Evolutionary conservation across 495 filamentous ascomycete genomes (phyloP).

Genomic region (Zalerion maritima): DNA sequence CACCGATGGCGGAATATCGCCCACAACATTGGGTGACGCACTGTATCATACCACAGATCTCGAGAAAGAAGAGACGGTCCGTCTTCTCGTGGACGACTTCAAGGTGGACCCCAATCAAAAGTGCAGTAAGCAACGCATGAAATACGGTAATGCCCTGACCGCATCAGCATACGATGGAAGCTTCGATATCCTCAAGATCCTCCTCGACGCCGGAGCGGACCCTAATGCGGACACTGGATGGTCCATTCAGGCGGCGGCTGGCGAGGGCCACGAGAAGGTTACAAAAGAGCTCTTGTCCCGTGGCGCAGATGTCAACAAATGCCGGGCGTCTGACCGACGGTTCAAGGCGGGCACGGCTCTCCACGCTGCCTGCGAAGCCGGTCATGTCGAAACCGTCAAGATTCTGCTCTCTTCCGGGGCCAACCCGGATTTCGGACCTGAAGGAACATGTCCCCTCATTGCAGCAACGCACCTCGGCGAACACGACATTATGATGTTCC

Average conservation of each 20-base stretch:
- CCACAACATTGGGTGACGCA: slow-evolving; percentile 10
- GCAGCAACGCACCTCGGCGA: slow-evolving; percentile 13
- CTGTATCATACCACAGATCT: slow-evolving; percentile 18
- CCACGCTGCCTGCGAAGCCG: slow-evolving; percentile 16
- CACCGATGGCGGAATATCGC: slow-evolving; percentile 8
- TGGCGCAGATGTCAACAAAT: slow-evolving; percentile 19
- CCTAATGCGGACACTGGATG: slow-evolving; percentile 16
- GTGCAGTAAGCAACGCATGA: slow-evolving; percentile 9
- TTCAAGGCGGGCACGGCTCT: slow-evolving; percentile 17
- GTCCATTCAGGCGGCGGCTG: slow-evolving; percentile 17
- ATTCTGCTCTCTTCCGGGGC: slow-evolving; percentile 17
- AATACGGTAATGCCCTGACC: slow-evolving; percentile 17
- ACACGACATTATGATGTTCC: slow-evolving; percentile 13
- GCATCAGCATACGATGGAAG: slow-evolving; percentile 16
- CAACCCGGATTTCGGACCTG: slow-evolving; percentile 15
- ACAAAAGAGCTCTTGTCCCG: slow-evolving; percentile 15
- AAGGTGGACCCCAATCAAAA: slow-evolving; percentile 15
- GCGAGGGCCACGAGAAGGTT: slow-evolving; percentile 18
- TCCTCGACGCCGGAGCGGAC: slow-evolving; percentile 14
- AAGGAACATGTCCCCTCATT: slow-evolving; percentile 14
- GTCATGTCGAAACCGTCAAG: slow-evolving; percentile 14
- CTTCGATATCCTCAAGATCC: slow-evolving; percentile 14
- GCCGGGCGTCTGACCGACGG: slow-evolving; percentile 9
- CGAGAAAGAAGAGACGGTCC: slow-evolving; percentile 15
- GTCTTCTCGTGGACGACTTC: slow-evolving; percentile 13